These are phyloP conservation scores for Fagopyrum homotropicum DNA, from an alignment of 148 eudicot species.

Conservation along the genomic window DNA sequence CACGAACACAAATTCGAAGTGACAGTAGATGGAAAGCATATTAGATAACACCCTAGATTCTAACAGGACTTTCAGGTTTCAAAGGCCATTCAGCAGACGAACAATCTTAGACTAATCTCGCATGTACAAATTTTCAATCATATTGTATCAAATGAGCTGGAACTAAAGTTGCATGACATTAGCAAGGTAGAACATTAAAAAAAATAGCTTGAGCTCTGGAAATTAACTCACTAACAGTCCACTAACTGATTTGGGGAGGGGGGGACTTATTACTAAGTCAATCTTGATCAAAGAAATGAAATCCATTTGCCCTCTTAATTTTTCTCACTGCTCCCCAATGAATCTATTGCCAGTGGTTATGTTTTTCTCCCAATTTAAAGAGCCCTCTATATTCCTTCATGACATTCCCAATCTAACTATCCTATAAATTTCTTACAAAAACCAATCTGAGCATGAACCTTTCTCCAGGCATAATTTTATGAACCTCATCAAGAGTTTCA, in stretches of 20 bases:
- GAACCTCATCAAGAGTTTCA: background rate
- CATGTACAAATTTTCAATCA: background rate
- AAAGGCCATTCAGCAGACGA: background rate
- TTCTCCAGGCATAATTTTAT: background rate
- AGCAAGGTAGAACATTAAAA: background rate
- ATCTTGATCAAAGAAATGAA: background rate
- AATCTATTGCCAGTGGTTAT: background rate
- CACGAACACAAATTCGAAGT: background rate
- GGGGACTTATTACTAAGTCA: background rate
- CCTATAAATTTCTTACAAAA: background rate
- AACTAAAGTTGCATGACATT: background rate
- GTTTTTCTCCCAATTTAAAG: background rate
- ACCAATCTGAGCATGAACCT: background rate
- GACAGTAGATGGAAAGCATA: background rate
- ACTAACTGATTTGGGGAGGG: background rate
- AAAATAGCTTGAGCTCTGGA: background rate
- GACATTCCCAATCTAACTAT: background rate
- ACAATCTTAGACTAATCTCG: background rate
- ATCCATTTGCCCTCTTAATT: background rate
- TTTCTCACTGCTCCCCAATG: background rate
- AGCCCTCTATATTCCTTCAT: background rate
- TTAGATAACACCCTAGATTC: background rate
- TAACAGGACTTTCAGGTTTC: background rate
- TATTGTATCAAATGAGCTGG: background rate
- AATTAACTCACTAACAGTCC: background rate